A percentile compares a stretch with the other conserved stretches of the same genome.
Evolutionary conservation across 106 monocot genomes (phyloP).

Genomic region (Allium fistulosum): DNA sequence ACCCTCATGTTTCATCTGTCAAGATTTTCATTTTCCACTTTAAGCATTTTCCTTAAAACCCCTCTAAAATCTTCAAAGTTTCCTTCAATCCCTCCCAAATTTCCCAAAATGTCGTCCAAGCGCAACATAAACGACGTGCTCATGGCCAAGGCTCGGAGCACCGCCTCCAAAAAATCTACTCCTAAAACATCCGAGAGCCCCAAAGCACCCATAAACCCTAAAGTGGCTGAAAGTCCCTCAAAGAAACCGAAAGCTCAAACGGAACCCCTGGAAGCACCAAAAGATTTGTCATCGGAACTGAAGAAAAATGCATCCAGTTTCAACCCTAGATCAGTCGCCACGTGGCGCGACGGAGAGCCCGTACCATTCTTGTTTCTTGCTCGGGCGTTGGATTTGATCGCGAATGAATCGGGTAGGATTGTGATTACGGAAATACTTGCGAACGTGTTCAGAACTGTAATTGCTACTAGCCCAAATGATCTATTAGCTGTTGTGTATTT

Average conservation of each 20-base stretch:
- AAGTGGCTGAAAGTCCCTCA: constrained; percentile 4
- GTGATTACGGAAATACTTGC: constrained; percentile 82
- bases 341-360: constrained; percentile 68
- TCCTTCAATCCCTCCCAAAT: not conserved
- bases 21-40: too few relatives aligned
- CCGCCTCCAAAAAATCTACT: constrained; percentile 42
- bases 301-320: constrained; percentile 65
- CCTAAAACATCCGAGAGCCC: not conserved
- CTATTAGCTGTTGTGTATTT: constrained; percentile 74
- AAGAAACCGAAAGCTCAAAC: constrained; percentile 36
- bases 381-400: constrained; percentile 67
- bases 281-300: constrained; percentile 33
- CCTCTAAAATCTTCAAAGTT: not conserved
- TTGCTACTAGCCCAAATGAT: constrained; percentile 69
- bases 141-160: constrained; percentile 73
- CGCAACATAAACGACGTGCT: constrained; percentile 71
- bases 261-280: constrained; percentile 12
- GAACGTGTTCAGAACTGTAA: constrained; percentile 84
- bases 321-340: constrained; percentile 48
- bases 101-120: constrained; percentile 25
- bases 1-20: too few relatives aligned
- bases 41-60: not conserved
- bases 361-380: constrained; percentile 88
- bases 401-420: constrained; percentile 66
- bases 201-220: constrained; percentile 9